Evolutionary conservation across 768 basidiomycete species (phyloP), one percentile per base, ranked within the genome.

Genomic region (Daedalea quercina): DNA sequence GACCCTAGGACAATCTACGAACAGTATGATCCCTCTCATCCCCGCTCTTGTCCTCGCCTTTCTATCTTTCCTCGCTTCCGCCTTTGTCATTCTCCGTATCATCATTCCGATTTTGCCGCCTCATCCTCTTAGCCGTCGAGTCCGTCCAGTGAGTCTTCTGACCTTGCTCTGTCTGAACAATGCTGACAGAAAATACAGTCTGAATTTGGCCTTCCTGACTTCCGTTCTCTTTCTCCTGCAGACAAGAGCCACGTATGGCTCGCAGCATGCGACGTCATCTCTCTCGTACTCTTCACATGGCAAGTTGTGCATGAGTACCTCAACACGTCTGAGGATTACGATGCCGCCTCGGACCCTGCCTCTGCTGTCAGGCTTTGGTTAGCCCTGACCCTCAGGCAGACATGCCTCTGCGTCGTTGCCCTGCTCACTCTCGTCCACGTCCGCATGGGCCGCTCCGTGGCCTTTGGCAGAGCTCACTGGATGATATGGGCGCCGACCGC

Each of bases 191-290:
- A n/a, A 37, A 17, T 15, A 31, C 65, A 89, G 87, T 78, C 85
- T 60, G 84, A 87, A 70, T 88, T 87, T 65, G 84, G 84, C 56
- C 76, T 85, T 54, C 85, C 84, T 55, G 81, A 81, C 63, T 85
- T 81, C 66, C 76, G 75, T 59, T 78, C 78, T 15, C 75, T 90
- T 55, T 82, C 86, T 35, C 70, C 77, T 34, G 80, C 82, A 48
- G 82, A 87, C 66, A 84, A 86, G 69, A 77, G 76, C 55, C 85
- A 87, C 63, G 60, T 89, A 44, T 90, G 87, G 85, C 72, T 90
- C 47, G 82, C 86, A 54, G 68, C 74, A 24, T 76, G 85, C 44
- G 87, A 90, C 60, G 60, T 88, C 26, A 47, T 85, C 42, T 80
- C 84, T 12, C 72, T 89, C 33, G 69, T 66, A 26, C 64, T 82